These are phyloP conservation scores for Elsinoe arachidis DNA, from an alignment of 2,329 filamentous ascomycete genomes.

Conservation along the genomic window DNA sequence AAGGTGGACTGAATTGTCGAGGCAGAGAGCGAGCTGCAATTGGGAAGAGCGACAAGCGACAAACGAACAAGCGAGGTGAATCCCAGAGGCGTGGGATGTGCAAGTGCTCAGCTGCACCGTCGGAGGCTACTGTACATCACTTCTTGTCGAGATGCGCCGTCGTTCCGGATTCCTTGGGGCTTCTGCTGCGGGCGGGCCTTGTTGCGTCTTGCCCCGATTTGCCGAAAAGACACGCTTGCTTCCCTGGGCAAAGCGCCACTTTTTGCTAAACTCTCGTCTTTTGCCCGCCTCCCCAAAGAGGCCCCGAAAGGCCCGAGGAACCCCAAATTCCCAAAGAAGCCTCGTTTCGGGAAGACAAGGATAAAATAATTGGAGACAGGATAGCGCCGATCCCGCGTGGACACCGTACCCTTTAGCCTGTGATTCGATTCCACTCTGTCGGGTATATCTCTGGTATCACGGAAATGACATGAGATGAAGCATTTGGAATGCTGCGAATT, in stretches of 20 bases:
- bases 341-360: neutral
- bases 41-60: neutral
- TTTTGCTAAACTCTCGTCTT: too few species aligned
- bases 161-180: conserved; percentile 4
- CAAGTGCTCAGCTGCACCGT: neutral
- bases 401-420: neutral
- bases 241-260: too few species aligned
- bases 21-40: neutral
- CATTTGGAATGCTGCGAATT: neutral
- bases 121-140: too few species aligned
- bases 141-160: neutral
- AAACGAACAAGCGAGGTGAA: neutral
- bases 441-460: neutral
- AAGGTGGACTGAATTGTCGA: neutral
- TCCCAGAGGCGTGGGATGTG: conserved; percentile 1
- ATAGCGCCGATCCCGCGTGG: neutral
- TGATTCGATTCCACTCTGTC: neutral
- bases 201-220: neutral
- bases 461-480: neutral
- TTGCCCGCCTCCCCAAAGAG: neutral
- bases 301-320: neutral
- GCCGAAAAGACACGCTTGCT: neutral
- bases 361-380: neutral
- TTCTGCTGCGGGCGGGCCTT: neutral
- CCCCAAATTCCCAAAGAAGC: neutral